These are phyloP conservation scores for Termitomyces sp. DNA, from an alignment of 768 basidiomycete genomes.

Conservation along the genomic window DNA sequence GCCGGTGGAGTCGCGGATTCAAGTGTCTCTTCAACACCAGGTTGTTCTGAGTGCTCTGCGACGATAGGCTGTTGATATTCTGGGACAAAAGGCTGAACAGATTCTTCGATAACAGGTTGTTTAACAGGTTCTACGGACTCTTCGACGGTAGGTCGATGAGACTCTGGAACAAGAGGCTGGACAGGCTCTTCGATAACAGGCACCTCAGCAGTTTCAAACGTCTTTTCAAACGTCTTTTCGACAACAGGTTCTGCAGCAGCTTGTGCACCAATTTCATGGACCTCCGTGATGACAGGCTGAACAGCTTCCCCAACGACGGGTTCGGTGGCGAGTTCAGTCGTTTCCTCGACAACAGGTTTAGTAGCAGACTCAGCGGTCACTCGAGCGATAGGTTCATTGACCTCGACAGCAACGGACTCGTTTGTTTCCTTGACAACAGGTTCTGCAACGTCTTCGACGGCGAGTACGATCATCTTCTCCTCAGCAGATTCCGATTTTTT, in stretches of 20 bases:
- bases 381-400: neutral
- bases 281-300: neutral
- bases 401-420: neutral
- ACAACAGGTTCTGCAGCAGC: neutral
- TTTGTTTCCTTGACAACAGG: neutral
- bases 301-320: neutral
- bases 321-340: neutral
- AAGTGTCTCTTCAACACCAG: neutral
- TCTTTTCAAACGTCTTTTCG: too few species aligned
- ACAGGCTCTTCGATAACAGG: neutral
- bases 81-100: neutral
- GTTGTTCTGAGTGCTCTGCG: neutral
- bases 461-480: neutral
- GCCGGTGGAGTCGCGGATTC: neutral
- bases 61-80: neutral
- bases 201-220: neutral
- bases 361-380: neutral
- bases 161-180: neutral
- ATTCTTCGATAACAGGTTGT: neutral
- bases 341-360: neutral
- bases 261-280: neutral
- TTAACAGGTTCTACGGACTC: neutral
- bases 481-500: neutral
- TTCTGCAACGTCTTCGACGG: neutral
- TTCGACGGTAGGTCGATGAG: neutral